These are phyloP conservation scores for Ogataea wickerhamii DNA, from an alignment of 805 yeast genomes.

Conservation along the genomic window DNA sequence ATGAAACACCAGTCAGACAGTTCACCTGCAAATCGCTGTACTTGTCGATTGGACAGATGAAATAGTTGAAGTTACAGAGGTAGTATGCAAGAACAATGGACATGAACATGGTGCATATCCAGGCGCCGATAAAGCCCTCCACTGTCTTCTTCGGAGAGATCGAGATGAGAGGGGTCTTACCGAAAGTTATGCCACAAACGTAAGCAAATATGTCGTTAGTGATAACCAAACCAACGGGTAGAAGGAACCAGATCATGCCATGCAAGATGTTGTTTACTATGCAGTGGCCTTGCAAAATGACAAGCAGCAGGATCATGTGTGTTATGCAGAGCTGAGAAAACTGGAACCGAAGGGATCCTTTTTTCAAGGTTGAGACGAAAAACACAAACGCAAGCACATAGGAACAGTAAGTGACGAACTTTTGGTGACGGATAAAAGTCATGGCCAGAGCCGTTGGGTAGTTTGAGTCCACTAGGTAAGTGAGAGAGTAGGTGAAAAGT, in stretches of 20 bases:
- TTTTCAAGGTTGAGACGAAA: slow-evolving; percentile 84
- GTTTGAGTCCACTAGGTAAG: slow-evolving; percentile 27
- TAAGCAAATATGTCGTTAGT: slow-evolving; percentile 96
- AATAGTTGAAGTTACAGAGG: slow-evolving; percentile 61
- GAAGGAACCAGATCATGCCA: slow-evolving; percentile 91
- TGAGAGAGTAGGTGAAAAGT: slow-evolving; percentile 52
- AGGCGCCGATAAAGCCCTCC: slow-evolving; percentile 96
- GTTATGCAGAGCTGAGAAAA: slow-evolving; percentile 92
- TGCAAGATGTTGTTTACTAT: slow-evolving; percentile 84
- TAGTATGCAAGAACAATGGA: slow-evolving; percentile 64
- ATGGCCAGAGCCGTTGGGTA: slow-evolving; percentile 27
- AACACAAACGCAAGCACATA: slow-evolving; percentile 86
- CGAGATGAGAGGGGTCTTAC: slow-evolving; percentile 84
- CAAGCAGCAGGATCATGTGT: slow-evolving; percentile 86
- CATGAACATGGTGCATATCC: slow-evolving; percentile 85
- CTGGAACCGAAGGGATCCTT: slow-evolving; percentile 86
- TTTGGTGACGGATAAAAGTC: slow-evolving; percentile 56
- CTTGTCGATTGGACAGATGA: slow-evolving; percentile 79
- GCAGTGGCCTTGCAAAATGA: slow-evolving; percentile 91
- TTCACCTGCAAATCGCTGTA: slow-evolving; percentile 55
- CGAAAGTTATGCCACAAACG: slow-evolving; percentile 94
- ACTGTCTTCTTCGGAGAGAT: slow-evolving; percentile 97
- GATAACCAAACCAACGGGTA: slow-evolving; percentile 89
- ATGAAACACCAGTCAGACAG: slow-evolving; percentile 58
- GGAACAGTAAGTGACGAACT: slow-evolving; percentile 75